Percentiles rank a stretch among this genome's conserved stretches.
Evolutionary conservation across 306 rosid genomes (phyloP).

Genomic region (Cajanus cajan): DNA sequence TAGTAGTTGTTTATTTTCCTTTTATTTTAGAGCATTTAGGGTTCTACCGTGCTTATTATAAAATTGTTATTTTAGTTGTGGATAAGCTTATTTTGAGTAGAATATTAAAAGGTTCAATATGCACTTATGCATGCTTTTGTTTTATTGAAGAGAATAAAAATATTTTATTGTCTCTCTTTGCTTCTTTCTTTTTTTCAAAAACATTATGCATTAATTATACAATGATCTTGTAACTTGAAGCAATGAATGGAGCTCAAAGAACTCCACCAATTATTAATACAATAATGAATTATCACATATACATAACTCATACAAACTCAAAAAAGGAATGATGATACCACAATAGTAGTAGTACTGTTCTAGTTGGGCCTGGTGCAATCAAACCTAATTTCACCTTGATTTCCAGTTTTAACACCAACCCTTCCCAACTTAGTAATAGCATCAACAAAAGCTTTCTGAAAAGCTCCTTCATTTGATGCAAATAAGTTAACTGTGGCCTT

Average conservation of each 20-base stretch:
- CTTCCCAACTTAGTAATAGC: slow-evolving; percentile 84
- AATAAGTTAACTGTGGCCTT: slow-evolving; percentile 62
- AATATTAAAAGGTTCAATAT: too few species aligned
- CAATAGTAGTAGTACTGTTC: background rate
- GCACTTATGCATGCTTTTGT: background rate
- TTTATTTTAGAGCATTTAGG: too few species aligned
- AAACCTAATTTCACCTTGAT: slow-evolving; percentile 66
- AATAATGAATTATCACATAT: slow-evolving; percentile 20
- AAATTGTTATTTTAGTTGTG: too few species aligned
- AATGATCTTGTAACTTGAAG: background rate
- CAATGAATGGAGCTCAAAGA: slow-evolving; percentile 6
- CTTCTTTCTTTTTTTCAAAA: background rate
- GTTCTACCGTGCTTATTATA: too few species aligned
- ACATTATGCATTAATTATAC: background rate
- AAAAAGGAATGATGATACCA: background rate
- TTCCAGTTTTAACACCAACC: slow-evolving; percentile 69
- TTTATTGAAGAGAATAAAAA: background rate
- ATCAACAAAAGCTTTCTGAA: slow-evolving; percentile 49
- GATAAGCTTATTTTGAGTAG: too few species aligned
- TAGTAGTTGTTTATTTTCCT: too few species aligned
- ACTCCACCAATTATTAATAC: slow-evolving; percentile 16
- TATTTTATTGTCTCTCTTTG: background rate
- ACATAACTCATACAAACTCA: background rate
- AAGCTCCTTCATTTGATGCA: slow-evolving; percentile 60
- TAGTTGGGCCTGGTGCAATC: slow-evolving; percentile 55